Base-by-base conservation (phyloP, 768 basidiomycete genomes). In the Collybia mongolica region DNA sequence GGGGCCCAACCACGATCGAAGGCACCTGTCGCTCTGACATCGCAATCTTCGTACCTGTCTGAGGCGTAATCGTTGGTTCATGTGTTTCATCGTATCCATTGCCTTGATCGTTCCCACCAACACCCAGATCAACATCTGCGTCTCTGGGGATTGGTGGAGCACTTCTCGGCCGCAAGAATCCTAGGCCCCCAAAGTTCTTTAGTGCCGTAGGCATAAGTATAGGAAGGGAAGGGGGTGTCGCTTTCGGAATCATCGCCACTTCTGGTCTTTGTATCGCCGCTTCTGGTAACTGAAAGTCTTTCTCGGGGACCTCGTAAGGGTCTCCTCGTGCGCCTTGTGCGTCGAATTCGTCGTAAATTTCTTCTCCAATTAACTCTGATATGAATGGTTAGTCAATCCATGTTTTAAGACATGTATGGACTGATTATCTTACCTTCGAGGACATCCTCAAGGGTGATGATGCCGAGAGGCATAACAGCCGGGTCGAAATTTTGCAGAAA, bases 391-490 rank as follows among this genome's bases (percentile, higher is more conserved):
- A 17, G 14, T 52, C 11, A 39, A 44, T 49, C 22, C 3, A 40
- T 18, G 12, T 18, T 15, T 39, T n/a, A 23, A 28, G 2, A 9
- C 2, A 23, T 11, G 24, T 17, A 36, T 59, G 61, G 18, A 32
- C 3, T 6, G 11, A 32, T 12, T 3, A 9, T 32, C 11, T 12
- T 45, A 87, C 89, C 89, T 81, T 96, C 93, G 8, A 96, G 74
- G 7, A 96, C 90, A 55, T 96, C 93, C 67, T 96, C 93, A 2
- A 96, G 77, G 0, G 93, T 96, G 53, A 96, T 94, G 59, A 96
- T 92, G 44, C 93, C 93, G 20, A 94, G 74, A 2, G 91, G 92
- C 74, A 86, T 87, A 28, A 93, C 76, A 17, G 85, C 83, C 0
- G 86, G 89, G 63, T 94, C 91, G 47, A 93, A 79, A 36, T 79